Evolutionary conservation across 495 filamentous ascomycete genomes (phyloP), one percentile per base, ranked within the genome.

Genomic region (Immersiella caudata): DNA sequence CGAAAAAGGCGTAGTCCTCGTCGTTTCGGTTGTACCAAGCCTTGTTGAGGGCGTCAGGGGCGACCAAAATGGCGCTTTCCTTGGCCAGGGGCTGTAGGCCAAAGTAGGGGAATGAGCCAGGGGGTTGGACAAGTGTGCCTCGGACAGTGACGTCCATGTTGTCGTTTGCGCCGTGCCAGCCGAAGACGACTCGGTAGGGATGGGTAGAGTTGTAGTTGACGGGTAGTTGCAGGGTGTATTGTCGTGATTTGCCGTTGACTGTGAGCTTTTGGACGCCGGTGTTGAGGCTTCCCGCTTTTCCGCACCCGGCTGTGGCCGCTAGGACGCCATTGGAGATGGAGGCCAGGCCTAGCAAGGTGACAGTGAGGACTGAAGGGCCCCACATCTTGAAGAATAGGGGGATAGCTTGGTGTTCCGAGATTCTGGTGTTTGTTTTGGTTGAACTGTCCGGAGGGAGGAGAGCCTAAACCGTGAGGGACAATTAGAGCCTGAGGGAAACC

Each of bases 1-100:
- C 57, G 57, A 33, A 60, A n/a, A 60, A 60, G 27, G 57, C 24
- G 27, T 60, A 60, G 57, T 60, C 57, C 24, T 60, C 57, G 57
- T 60, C 27, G 57, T 60, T 60, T 3, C 57, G 57, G 27, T 60
- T 60, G 57, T 60, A 36, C 57, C 57, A 60, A 5, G 57, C 57
- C 27, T 60, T 60, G 57, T 36, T 60, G 57, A 60, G 57, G 11
- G 57, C 57, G 57, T 60, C 57, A 27, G 57, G 57, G 14, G 57
- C 57, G 25, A 60, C 57, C 3, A 60, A n/a, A 25, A 60, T 60
- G 57, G 57, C 57, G 29, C 25, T 60, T 11, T 36, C 16, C 24
- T 60, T 60, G 25, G 57, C 24, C 7, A 5, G 25, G 24, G 24
- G 7, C 27, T 60, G 25, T 18, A 60, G 57, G 27, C 57, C 57